A percentile compares a stretch with the other conserved stretches of the same genome.
Evolutionary conservation across 805 yeast genomes (phyloP).

Genomic region (Sporopachydermia quercuum): DNA sequence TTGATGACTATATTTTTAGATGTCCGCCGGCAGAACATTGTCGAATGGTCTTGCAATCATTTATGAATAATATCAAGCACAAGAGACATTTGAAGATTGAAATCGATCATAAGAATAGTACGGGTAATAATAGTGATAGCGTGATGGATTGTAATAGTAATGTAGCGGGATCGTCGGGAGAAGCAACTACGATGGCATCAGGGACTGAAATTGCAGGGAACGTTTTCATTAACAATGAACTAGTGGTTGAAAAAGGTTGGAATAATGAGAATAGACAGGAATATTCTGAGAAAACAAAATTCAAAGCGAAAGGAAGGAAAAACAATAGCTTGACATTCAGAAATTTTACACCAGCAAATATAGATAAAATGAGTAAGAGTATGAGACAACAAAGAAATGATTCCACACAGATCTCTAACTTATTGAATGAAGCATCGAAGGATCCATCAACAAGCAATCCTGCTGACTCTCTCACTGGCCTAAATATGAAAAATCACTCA

Average conservation of each 20-base stretch:
- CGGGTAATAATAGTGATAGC: background rate
- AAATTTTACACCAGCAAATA: background rate
- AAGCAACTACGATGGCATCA: too few species aligned
- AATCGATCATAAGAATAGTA: too few species aligned
- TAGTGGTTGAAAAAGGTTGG: too few species aligned
- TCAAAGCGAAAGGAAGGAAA: background rate
- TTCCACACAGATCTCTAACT: background rate
- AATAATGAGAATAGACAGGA: background rate
- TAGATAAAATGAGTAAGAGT: background rate
- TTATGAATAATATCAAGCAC: background rate
- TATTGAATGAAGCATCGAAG: background rate
- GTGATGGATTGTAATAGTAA: background rate
- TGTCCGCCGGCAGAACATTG: background rate
- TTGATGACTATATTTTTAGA: background rate
- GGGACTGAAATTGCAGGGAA: background rate
- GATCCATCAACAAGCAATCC: background rate
- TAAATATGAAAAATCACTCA: background rate
- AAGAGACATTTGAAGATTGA: too few species aligned
- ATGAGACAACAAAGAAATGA: background rate
- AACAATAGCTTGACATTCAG: background rate
- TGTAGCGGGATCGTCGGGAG: too few species aligned
- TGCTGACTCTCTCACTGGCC: background rate
- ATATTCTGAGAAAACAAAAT: background rate
- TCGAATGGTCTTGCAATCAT: background rate
- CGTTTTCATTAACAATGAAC: too few species aligned